Evolutionary conservation across 352 stramenopile genomes (phyloP).

Genomic region (Plasmopara muralis): DNA sequence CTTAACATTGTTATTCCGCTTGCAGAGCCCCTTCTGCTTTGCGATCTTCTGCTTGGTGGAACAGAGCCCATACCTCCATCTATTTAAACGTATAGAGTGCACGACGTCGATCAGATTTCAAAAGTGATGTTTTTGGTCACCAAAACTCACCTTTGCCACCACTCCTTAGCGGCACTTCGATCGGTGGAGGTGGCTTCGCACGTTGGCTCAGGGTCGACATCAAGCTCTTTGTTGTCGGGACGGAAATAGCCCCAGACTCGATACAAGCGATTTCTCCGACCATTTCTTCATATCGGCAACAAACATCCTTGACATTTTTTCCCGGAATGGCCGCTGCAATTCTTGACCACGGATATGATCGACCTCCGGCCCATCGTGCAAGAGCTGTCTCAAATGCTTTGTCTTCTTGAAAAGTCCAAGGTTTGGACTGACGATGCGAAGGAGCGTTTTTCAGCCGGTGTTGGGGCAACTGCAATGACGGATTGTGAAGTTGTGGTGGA

Average conservation of each 20-base stretch:
- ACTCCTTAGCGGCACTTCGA: constrained; percentile 38
- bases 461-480: constrained; percentile 12
- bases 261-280: constrained; percentile 65
- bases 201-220: constrained; percentile 38
- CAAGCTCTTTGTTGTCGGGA: constrained; percentile 10
- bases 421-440: constrained; percentile 30
- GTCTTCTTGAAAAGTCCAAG: constrained; percentile 80
- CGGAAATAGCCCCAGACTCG: constrained; percentile 24
- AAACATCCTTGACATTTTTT: constrained; percentile 71
- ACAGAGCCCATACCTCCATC: constrained; percentile 14
- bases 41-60: constrained; percentile 18
- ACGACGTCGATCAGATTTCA: constrained; percentile 12
- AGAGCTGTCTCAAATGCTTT: constrained; percentile 73
- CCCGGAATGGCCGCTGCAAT: constrained; percentile 61
- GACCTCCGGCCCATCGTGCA: constrained; percentile 45
- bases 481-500: constrained; percentile 12
- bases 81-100: constrained; percentile 11
- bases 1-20: constrained; percentile 50
- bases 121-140: constrained; percentile 2
- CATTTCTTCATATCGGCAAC: constrained; percentile 66
- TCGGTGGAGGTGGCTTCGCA: constrained; percentile 55
- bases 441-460: constrained; percentile 11
- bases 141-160: constrained; percentile 29
- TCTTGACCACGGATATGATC: constrained; percentile 74
- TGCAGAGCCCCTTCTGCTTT: constrained; percentile 22